phyloP scores from a whole-genome alignment of 768 basidiomycete genomes.

The Tulasnella calospora region DNA sequence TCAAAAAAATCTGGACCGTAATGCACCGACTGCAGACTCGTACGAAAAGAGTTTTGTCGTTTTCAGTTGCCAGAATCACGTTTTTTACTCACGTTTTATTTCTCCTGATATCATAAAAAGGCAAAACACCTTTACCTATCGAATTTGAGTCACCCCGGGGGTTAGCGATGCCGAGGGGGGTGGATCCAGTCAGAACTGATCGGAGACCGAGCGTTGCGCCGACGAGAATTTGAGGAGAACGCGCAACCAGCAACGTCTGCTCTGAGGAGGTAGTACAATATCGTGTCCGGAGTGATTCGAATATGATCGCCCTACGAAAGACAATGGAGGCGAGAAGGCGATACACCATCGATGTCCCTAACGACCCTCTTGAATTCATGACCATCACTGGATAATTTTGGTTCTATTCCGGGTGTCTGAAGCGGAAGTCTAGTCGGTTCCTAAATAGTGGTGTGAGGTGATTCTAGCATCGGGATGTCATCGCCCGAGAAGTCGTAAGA shows the following conservation, averaged over 20 bases:
- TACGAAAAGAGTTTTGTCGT: background rate
- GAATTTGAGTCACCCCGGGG: background rate
- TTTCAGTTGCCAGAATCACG: background rate
- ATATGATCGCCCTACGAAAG: background rate
- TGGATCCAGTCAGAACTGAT: background rate
- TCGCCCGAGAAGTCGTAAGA: background rate
- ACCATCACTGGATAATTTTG: background rate
- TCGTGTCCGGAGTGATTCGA: background rate
- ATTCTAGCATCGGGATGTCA: background rate
- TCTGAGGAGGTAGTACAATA: background rate
- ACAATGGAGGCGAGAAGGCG: no score
- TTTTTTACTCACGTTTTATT: background rate
- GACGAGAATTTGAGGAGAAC: background rate
- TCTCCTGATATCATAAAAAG: background rate
- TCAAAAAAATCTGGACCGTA: no score
- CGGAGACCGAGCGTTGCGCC: background rate
- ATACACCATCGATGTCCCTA: no score
- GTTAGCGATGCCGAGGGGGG: no score
- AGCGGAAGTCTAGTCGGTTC: background rate
- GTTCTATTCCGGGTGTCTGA: background rate
- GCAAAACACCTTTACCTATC: background rate
- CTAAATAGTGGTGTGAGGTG: background rate
- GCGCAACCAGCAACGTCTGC: background rate
- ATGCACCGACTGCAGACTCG: background rate
- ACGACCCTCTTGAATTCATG: background rate